Evolutionary conservation across 2,329 filamentous ascomycete species (phyloP), one percentile per base, ranked within the genome.

Genomic region (Arthrobotrys iridis): DNA sequence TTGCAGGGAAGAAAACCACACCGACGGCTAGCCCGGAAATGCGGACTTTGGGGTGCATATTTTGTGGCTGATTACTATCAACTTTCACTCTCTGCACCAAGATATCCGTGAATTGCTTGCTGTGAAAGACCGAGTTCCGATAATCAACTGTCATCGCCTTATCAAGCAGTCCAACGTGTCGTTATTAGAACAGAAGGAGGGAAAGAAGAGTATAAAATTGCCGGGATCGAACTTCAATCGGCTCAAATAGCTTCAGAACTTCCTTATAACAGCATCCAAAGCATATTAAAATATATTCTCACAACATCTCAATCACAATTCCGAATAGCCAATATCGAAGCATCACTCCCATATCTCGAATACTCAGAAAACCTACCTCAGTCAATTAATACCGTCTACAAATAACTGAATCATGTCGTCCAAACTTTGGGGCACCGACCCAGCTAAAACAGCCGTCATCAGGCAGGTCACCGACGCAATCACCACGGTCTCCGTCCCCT

Each of bases 391-490:
- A 40, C 22, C 13, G 46, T n/a, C 57, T n/a, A 30, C 40, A 22
- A 50, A 2, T 40, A 55, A 33, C 4, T 22, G 20, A 30, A 57
- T 5, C 24, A 75, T 75, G 71, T 75, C 71, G 45, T 48, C 71
- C 24, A 67, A 75, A 52, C 71, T 75, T 15, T 75, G 57, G 55
- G 63, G 71, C 7, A 11, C 55, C 40, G 63, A 68, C 33, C 46
- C 58, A 35, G 58, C 33, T 48, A 66, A 37, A 6, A 68, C 63
- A 4, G 46, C 63, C 22, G 92, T 97, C 76, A 94, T 96, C 80
- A 91, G 94, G 77, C 87, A 93, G 79, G 84, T 98, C 79, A 92
- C 91, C 1, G 91, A 92, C 11, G 89, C 90, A 78, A 87, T 97
- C 77, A 88, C 88, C 43, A 96, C 91, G 10, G 86, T 93, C 79